phyloP scores from a whole-genome alignment of 352 stramenopile species.

The Globisporangium paddicum region DNA sequence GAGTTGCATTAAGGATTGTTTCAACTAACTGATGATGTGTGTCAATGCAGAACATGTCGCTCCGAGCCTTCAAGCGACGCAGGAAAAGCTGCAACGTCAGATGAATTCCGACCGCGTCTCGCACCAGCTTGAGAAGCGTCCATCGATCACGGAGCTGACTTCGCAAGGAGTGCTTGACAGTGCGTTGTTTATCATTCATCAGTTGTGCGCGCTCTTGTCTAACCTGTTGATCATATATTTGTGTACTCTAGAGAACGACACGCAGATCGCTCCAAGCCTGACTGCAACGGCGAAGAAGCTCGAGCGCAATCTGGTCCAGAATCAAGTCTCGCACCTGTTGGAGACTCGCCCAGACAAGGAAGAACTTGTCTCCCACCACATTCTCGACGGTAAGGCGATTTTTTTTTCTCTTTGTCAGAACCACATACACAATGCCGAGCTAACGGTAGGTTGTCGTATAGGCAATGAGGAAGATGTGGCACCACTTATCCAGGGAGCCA shows the following conservation, averaged over 20 bases:
- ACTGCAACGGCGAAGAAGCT: slow-evolving; percentile 75
- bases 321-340: slow-evolving; percentile 76
- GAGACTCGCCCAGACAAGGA: slow-evolving; percentile 76
- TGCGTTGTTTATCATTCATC: slow-evolving; percentile 1
- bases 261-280: slow-evolving; percentile 54
- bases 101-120: slow-evolving; percentile 70
- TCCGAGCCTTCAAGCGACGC: slow-evolving; percentile 74
- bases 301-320: slow-evolving; percentile 69
- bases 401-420: background rate
- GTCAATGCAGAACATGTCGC: slow-evolving; percentile 43
- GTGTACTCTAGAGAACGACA: slow-evolving; percentile 34
- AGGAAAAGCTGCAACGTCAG: slow-evolving; percentile 70
- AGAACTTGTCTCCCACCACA: slow-evolving; percentile 71
- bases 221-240: background rate
- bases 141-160: slow-evolving; percentile 51
- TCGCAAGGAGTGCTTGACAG: slow-evolving; percentile 58
- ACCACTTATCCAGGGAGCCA: slow-evolving; percentile 61
- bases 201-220: background rate
- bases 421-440: background rate
- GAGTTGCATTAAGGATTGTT: too few species aligned
- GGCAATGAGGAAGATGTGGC: slow-evolving; percentile 38
- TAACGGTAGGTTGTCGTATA: slow-evolving; percentile 12
- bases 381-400: slow-evolving; percentile 42
- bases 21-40: background rate
- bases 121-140: slow-evolving; percentile 69